Percentiles rank a stretch among this genome's conserved stretches.
phyloP scores from a whole-genome alignment of 1,139 yeast species.

The Zygoascus sp. region DNA sequence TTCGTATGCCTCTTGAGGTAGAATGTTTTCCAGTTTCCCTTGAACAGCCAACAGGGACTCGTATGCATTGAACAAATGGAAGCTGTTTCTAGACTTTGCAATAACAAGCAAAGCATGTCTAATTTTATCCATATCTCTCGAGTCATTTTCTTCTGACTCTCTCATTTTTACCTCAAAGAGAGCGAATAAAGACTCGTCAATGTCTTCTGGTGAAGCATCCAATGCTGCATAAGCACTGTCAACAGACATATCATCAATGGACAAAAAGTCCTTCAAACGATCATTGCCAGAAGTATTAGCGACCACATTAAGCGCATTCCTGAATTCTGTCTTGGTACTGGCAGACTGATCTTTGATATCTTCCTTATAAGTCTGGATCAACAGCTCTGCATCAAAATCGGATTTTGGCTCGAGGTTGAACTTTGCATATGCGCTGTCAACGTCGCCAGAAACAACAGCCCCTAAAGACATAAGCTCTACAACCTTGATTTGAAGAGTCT shows the following conservation, averaged over 20 bases:
- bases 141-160: slow-evolving; percentile 43
- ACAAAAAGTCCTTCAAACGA: slow-evolving; percentile 43
- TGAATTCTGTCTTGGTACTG: slow-evolving; percentile 13
- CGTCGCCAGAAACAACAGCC: slow-evolving; percentile 57
- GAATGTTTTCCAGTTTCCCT: slow-evolving; percentile 36
- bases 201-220: slow-evolving; percentile 61
- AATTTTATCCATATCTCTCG: slow-evolving; percentile 27
- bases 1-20: slow-evolving; percentile 54
- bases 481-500: slow-evolving; percentile 48
- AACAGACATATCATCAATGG: slow-evolving; percentile 52
- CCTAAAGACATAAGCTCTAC: slow-evolving; percentile 53
- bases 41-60: slow-evolving; percentile 39
- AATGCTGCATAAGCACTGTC: slow-evolving; percentile 55
- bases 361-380: slow-evolving; percentile 28
- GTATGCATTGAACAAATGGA: slow-evolving; percentile 34
- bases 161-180: slow-evolving; percentile 42
- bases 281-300: slow-evolving; percentile 36
- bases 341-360: slow-evolving; percentile 7
- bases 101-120: slow-evolving; percentile 49
- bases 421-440: slow-evolving; percentile 49
- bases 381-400: slow-evolving; percentile 23
- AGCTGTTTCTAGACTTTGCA: slow-evolving; percentile 51
- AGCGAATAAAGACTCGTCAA: slow-evolving; percentile 70
- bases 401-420: slow-evolving; percentile 45
- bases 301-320: slow-evolving; percentile 24